Percentiles rank a stretch among this genome's conserved stretches.
Evolutionary conservation across 768 basidiomycete species (phyloP).

Genomic region (Tulasnella sp.): DNA sequence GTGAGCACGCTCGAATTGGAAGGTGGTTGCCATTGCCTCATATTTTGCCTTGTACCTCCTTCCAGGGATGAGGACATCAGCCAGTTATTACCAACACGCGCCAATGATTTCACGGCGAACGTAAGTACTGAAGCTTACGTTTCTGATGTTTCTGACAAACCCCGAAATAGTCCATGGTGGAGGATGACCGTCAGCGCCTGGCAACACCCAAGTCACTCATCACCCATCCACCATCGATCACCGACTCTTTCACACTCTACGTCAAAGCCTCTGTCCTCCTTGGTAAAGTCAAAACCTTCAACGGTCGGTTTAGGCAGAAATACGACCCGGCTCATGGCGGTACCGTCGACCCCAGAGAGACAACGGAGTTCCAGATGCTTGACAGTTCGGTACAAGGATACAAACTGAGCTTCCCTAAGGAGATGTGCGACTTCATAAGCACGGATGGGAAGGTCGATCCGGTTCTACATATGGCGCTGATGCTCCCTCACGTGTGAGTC

Average conservation of each 20-base stretch:
- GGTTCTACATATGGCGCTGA: slow-evolving; percentile 39
- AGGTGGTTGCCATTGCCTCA: not conserved
- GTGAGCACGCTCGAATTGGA: not conserved
- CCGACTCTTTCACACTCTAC: slow-evolving; percentile 17
- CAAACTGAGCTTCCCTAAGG: slow-evolving; percentile 44
- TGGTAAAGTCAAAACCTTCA: slow-evolving; percentile 15
- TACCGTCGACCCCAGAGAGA: slow-evolving; percentile 42
- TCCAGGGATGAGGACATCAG: slow-evolving; percentile 12
- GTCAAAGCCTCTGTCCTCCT: slow-evolving; percentile 15
- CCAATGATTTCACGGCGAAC: not conserved
- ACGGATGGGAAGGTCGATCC: slow-evolving; percentile 37
- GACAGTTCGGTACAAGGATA: slow-evolving; percentile 50
- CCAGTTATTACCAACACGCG: slow-evolving; percentile 6
- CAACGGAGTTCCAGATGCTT: slow-evolving; percentile 53
- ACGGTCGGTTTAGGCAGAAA: slow-evolving; percentile 6
- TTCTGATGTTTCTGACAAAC: too few species aligned
- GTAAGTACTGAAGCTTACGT: not conserved
- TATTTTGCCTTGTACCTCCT: not conserved
- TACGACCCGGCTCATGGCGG: not conserved
- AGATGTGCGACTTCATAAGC: slow-evolving; percentile 43
- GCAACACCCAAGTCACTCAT: slow-evolving; percentile 5
- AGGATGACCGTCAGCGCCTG: slow-evolving; percentile 2
- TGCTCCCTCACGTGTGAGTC: slow-evolving; percentile 25
- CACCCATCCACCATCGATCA: slow-evolving; percentile 11
- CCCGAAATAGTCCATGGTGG: not conserved